Percentiles rank a stretch among this genome's conserved stretches.
phyloP scores from a whole-genome alignment of 2,329 filamentous ascomycete genomes.

The Pseudogymnoascus verrucosus region DNA sequence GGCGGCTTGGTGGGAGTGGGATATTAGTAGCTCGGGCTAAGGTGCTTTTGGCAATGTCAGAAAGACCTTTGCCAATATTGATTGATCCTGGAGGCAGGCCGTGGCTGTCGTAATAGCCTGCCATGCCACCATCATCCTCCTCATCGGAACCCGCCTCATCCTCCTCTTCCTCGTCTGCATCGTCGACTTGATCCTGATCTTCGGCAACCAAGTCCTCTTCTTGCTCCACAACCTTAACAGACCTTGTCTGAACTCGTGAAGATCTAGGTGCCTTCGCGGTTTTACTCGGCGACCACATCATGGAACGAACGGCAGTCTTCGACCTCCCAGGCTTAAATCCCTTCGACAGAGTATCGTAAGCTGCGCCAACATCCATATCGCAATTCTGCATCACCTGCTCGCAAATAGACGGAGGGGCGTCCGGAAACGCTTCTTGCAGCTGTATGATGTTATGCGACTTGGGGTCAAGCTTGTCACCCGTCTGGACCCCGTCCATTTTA shows the following conservation, averaged over 20 bases:
- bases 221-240: not conserved
- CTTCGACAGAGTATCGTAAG: slow-evolving; percentile 23
- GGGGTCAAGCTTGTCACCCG: not conserved
- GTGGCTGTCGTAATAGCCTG: slow-evolving; percentile 26
- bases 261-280: not conserved
- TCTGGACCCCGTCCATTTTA: not conserved
- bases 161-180: slow-evolving; percentile 12
- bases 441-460: slow-evolving; percentile 17
- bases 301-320: slow-evolving; percentile 20
- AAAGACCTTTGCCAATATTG: slow-evolving; percentile 22
- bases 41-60: slow-evolving; percentile 19
- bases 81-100: slow-evolving; percentile 27
- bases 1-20: slow-evolving; percentile 10
- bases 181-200: slow-evolving; percentile 20
- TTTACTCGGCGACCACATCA: not conserved
- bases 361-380: slow-evolving; percentile 22
- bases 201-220: slow-evolving; percentile 13
- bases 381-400: slow-evolving; percentile 23
- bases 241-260: not conserved
- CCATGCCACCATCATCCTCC: slow-evolving; percentile 21
- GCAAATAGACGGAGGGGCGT: slow-evolving; percentile 23
- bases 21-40: not conserved
- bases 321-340: slow-evolving; percentile 23
- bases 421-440: slow-evolving; percentile 26
- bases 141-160: slow-evolving; percentile 19